Base-by-base conservation (phyloP, 768 basidiomycete genomes). In the Ramaria rubella region DNA sequence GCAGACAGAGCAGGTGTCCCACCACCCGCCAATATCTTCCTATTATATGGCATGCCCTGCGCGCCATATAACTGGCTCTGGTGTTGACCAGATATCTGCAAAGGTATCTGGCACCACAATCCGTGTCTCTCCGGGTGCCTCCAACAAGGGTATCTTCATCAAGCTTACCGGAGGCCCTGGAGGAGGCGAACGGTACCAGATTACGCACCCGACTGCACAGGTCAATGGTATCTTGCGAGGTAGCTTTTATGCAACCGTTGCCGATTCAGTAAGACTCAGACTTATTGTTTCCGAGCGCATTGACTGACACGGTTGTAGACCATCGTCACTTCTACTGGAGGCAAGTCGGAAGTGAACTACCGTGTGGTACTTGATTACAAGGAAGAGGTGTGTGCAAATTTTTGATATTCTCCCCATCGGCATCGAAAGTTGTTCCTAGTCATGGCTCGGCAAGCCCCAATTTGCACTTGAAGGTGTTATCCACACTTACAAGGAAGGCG, bases 181-280 rank as follows among this genome's bases (percentile, higher is more conserved):
- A 43, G 82, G 77, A 62, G 94, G 86, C 61, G 95, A 88, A 74
- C 70, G 75, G 53, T 96, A 96, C 66, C 83, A 88, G 62, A 83
- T 98, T 64, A 89, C 90, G 1, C 94, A 97, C 66, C 96, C 95
- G 17, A 74, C 83, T 29, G 96, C 93, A 19, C 76, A 79, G 49
- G 92, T 98, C 50, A 96, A 97, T 64, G 96, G 95, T 5, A 82
- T 99, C 31, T 71, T 99, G 46, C 80, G 93, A 55, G 95, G 94
- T 0, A 86, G 81, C 64, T 94, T 94, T 70, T 99, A 97, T 64
- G 81, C 92, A 45, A 96, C 93, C 0, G 81, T 96, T 44, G 73
- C 79, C 40, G 91, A 93, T 56, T 81, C 83, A 23, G 64, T 67
- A 51, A 24, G 62, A 44, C 59, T 66, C 27, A 61, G 57, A 34